Conservation (phyloP, 306 rosid species). For the Geum urbanum region DNA sequence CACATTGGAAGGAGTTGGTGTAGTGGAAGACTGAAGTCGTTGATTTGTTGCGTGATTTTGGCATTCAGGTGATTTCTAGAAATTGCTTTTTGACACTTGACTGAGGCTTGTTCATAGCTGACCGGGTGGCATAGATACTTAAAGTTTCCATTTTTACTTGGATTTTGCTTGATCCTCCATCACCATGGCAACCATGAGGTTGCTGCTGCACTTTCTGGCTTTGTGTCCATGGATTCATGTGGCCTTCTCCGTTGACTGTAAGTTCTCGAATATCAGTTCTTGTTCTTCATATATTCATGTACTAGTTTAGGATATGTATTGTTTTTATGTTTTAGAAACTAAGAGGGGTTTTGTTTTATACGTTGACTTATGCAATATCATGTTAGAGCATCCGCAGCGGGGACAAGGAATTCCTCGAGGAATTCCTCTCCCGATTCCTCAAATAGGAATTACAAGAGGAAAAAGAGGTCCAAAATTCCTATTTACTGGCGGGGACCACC, state of each 20-base stretch:
- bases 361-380: constrained; percentile 1
- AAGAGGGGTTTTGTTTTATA: not conserved
- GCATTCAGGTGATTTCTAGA: not conserved
- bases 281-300: not conserved
- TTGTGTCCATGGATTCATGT: constrained; percentile 41
- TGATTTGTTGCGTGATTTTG: not conserved
- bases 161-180: not conserved
- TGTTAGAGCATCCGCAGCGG: no score
- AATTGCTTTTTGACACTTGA: not conserved
- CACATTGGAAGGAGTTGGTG: not conserved
- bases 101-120: not conserved
- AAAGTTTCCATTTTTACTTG: not conserved
- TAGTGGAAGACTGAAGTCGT: constrained; percentile 14
- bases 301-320: not conserved
- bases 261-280: not conserved
- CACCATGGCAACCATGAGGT: constrained; percentile 33
- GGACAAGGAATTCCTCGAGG: no score
- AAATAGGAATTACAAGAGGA: no score
- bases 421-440: no score
- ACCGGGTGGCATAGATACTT: no score
- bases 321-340: not conserved
- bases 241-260: constrained; percentile 54
- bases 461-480: no score
- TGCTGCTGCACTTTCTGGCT: constrained; percentile 50
- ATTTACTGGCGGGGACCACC: no score